A percentile compares a stretch with the other conserved stretches of the same genome.
Conservation (phyloP, 345 rosid species). For the Lepidium sativum region DNA sequence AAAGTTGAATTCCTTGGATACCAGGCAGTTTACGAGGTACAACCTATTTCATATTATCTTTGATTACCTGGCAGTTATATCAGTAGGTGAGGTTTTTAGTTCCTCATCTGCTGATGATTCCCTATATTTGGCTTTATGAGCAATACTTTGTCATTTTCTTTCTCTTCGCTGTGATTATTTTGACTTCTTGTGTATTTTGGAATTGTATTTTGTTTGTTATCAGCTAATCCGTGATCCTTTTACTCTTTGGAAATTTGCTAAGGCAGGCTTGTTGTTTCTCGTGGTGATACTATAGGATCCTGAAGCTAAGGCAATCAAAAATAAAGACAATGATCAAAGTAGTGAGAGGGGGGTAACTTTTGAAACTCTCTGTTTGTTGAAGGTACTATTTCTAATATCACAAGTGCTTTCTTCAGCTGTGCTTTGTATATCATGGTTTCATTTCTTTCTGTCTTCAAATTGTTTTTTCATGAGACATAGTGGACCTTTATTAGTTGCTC, state of each 20-base stretch:
- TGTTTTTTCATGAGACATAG: neutral
- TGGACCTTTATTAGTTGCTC: neutral
- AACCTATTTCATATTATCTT: neutral
- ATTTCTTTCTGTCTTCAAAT: neutral
- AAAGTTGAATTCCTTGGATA: conserved; percentile 68
- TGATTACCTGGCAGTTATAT: neutral
- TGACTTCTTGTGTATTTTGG: neutral
- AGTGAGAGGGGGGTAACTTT: conserved; percentile 40
- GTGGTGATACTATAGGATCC: conserved; percentile 45
- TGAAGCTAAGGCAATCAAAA: conserved; percentile 48
- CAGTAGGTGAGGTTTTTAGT: neutral
- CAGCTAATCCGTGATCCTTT: neutral
- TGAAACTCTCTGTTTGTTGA: conserved; percentile 45
- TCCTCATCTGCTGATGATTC: neutral
- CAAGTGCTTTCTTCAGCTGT: neutral
- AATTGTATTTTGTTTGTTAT: conserved; percentile 1
- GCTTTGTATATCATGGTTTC: neutral
- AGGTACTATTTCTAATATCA: conserved; percentile 38
- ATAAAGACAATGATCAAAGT: conserved; percentile 37
- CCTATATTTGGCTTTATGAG: conserved; percentile 6
- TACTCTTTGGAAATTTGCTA: neutral
- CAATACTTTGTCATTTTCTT: neutral
- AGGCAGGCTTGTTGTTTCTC: conserved; percentile 8
- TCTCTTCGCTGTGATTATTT: neutral
- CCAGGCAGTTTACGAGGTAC: conserved; percentile 82